phyloP scores from a whole-genome alignment of 176 grass and related monocot species.

The Thalia dealbata region DNA sequence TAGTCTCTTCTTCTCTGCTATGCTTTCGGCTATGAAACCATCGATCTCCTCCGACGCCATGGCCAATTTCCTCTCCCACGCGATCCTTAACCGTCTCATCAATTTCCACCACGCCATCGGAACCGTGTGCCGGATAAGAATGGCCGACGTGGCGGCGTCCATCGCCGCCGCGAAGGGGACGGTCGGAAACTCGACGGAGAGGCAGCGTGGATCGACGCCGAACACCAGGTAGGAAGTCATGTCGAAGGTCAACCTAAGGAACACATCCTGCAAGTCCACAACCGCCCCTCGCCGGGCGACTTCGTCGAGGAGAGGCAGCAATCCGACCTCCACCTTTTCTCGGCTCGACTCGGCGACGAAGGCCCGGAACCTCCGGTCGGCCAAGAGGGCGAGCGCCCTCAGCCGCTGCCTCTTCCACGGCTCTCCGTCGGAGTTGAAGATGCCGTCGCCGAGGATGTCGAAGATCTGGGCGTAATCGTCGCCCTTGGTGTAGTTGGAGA shows the following conservation, averaged over 20 bases:
- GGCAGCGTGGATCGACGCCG: conserved; percentile 6
- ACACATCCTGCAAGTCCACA: conserved; percentile 13
- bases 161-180: conserved; percentile 1
- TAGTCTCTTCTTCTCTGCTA: not conserved
- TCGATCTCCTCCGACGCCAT: not conserved
- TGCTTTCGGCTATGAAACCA: conserved; percentile 6
- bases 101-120: conserved; percentile 10
- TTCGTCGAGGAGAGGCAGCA: not conserved
- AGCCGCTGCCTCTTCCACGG: not conserved
- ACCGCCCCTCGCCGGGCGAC: not conserved
- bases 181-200: conserved; percentile 4
- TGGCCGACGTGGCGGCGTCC: not conserved
- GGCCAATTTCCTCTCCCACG: conserved; percentile 3
- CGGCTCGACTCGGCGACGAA: not conserved
- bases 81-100: not conserved
- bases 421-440: conserved; percentile 5
- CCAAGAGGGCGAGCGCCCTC: not conserved
- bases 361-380: not conserved
- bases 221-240: conserved; percentile 1
- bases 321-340: conserved; percentile 2
- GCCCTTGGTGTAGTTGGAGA: conserved; percentile 10
- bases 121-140: not conserved
- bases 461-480: conserved; percentile 3
- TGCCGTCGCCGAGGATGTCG: conserved; percentile 13
- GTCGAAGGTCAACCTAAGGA: conserved; percentile 13